Base-by-base conservation (phyloP, 805 yeast genomes). In the Kodamaea kakaduensis region DNA sequence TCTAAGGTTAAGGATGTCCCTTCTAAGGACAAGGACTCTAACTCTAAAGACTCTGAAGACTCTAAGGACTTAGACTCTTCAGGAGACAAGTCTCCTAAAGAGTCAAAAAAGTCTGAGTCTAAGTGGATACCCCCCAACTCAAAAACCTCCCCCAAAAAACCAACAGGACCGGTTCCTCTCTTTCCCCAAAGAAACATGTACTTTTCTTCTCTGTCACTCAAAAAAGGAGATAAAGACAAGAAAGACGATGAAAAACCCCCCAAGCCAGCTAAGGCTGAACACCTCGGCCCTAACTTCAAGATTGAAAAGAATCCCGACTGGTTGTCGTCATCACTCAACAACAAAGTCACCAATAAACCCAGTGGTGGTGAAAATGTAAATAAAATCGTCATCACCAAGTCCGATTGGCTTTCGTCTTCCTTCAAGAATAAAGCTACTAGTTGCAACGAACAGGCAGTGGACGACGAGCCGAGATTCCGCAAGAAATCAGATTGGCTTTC, bases 301-400 rank as follows among this genome's bases (percentile, higher is more conserved):
- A 27, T 33, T 12, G 27, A 19, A 4, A 32, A 32, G 13, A 43
- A 43, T 13, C 22, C 44, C 1, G 50, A 42, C 24, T 46, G 50
- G 50, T 35, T 46, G 3, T 42, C 47, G 9, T 45, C 49, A 2
- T 29, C 46, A 2, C 22, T 41, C 14, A 24, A 36, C 13, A 45
- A 45, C 21, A 34, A 32, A 22, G 36, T 23, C 13, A 34, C 48
- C 9, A n/a, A n/a, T n/a, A n/a, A n/a, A n/a, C n/a, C n/a, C n/a
- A n/a, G n/a, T n/a, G n/a, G n/a, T n/a, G n/a, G n/a, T n/a, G n/a
- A n/a, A n/a, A n/a, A n/a, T n/a, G n/a, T n/a, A n/a, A n/a, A n/a
- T n/a, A n/a, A n/a, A n/a, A n/a, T n/a, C n/a, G n/a, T n/a, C n/a
- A n/a, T n/a, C n/a, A n/a, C n/a, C n/a, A n/a, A n/a, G n/a, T n/a